phyloP scores from a whole-genome alignment of 2,329 filamentous ascomycete genomes.

The Penicillium glabrum region DNA sequence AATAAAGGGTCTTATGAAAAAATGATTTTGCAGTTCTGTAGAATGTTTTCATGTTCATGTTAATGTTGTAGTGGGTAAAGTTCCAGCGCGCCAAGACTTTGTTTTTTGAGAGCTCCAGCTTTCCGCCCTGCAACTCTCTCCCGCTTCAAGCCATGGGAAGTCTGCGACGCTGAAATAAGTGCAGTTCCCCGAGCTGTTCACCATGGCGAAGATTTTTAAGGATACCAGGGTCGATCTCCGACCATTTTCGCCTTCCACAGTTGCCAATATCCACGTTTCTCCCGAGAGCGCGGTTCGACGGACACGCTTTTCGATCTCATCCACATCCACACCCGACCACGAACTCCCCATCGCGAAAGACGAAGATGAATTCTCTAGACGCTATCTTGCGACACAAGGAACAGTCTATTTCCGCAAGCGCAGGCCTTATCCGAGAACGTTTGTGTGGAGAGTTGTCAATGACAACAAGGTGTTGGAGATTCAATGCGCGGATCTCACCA shows the following conservation, averaged over 20 bases:
- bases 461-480: constrained; percentile 78
- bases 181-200: constrained; percentile 24
- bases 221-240: constrained; percentile 84
- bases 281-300: constrained; percentile 47
- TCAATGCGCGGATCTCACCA: constrained; percentile 77
- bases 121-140: constrained; percentile 30
- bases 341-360: constrained; percentile 57
- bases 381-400: constrained; percentile 72
- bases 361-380: constrained; percentile 64
- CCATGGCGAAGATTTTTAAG: constrained; percentile 75
- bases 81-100: constrained; percentile 36
- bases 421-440: constrained; percentile 74
- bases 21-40: neutral
- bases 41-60: neutral
- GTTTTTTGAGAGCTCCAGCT: constrained; percentile 37
- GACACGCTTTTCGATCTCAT: constrained; percentile 47
- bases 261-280: constrained; percentile 69
- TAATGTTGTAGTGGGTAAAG: neutral
- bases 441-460: constrained; percentile 88
- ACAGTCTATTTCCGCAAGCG: constrained; percentile 82
- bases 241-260: constrained; percentile 65
- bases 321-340: constrained; percentile 43
- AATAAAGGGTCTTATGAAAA: too few species aligned
- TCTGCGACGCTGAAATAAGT: constrained; percentile 23
- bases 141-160: constrained; percentile 31